A percentile compares a stretch with the other conserved stretches of the same genome.
phyloP scores from a whole-genome alignment of 495 filamentous ascomycete species.

The Trichoderma gamsii region DNA sequence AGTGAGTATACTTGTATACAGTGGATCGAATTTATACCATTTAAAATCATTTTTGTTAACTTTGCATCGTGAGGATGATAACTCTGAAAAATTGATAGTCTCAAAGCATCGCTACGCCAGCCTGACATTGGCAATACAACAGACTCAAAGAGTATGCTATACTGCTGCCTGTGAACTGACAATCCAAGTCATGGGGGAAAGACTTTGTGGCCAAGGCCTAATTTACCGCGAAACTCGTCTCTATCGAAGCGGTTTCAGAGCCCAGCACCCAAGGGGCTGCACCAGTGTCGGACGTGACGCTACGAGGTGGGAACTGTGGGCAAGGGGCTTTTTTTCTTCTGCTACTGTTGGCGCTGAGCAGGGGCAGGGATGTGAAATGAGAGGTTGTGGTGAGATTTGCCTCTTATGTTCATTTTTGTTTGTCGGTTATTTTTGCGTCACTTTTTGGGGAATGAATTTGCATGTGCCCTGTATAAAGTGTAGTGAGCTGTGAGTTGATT shows the following conservation, averaged over 20 bases:
- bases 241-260: background rate
- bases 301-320: background rate
- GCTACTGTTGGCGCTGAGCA: too few relatives aligned
- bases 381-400: too few relatives aligned
- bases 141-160: too few relatives aligned
- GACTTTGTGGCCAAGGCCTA: background rate
- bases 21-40: background rate
- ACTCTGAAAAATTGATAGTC: too few relatives aligned
- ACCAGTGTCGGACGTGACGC: background rate
- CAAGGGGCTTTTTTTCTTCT: background rate
- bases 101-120: too few relatives aligned
- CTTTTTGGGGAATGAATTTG: too few relatives aligned
- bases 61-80: background rate
- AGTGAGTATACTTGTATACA: slow-evolving; percentile 15
- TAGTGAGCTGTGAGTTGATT: too few relatives aligned
- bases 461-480: too few relatives aligned
- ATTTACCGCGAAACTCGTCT: background rate
- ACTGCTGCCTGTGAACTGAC: background rate
- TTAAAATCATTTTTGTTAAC: background rate
- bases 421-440: too few relatives aligned
- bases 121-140: too few relatives aligned
- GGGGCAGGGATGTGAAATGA: background rate
- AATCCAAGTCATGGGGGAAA: background rate
- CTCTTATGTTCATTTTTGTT: too few relatives aligned
- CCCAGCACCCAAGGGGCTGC: background rate